Evolutionary conservation across 1,284 basidiomycete species (phyloP).

Genomic region (Psilocybe mexicana): DNA sequence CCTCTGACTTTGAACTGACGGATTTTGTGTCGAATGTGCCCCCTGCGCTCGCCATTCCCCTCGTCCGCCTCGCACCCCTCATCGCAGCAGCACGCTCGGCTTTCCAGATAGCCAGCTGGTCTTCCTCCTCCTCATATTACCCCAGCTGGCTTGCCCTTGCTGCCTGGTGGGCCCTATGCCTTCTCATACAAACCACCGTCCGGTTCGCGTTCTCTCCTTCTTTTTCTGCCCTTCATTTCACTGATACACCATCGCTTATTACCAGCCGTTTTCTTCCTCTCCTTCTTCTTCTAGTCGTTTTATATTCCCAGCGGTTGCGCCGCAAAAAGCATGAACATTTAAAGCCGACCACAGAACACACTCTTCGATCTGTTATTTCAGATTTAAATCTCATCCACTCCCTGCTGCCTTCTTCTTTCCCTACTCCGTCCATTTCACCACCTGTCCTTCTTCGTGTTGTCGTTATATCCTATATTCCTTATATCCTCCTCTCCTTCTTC

Average conservation of each 20-base stretch:
- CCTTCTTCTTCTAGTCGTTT: conserved; percentile 36
- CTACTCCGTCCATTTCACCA: conserved; percentile 26
- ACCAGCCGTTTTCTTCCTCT: conserved; percentile 46
- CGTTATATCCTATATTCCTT: conserved; percentile 57
- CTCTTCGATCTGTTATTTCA: conserved; percentile 54
- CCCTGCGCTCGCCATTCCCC: conserved; percentile 54
- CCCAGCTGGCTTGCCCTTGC: conserved; percentile 70
- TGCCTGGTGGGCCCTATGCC: conserved; percentile 77
- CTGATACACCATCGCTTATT: conserved; percentile 6
- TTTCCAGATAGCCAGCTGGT: conserved; percentile 66
- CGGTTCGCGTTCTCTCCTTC: conserved; percentile 43
- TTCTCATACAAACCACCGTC: conserved; percentile 56
- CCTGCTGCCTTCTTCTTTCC: conserved; percentile 42
- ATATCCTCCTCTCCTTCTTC: conserved; percentile 54
- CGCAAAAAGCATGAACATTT: conserved; percentile 6
- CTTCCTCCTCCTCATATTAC: conserved; percentile 48
- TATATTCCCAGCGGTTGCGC: conserved; percentile 27
- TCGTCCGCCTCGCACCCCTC: conserved; percentile 59
- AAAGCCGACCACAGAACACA: conserved; percentile 57
- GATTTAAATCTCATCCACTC: conserved; percentile 58
- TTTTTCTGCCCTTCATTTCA: neutral
- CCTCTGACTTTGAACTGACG: conserved; percentile 25
- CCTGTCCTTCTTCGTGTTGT: conserved; percentile 46
- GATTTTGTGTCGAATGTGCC: conserved; percentile 64
- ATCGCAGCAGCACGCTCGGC: conserved; percentile 49